Evolutionary conservation across 2,329 filamentous ascomycete species (phyloP).

Genomic region (Sphaerulina musiva): DNA sequence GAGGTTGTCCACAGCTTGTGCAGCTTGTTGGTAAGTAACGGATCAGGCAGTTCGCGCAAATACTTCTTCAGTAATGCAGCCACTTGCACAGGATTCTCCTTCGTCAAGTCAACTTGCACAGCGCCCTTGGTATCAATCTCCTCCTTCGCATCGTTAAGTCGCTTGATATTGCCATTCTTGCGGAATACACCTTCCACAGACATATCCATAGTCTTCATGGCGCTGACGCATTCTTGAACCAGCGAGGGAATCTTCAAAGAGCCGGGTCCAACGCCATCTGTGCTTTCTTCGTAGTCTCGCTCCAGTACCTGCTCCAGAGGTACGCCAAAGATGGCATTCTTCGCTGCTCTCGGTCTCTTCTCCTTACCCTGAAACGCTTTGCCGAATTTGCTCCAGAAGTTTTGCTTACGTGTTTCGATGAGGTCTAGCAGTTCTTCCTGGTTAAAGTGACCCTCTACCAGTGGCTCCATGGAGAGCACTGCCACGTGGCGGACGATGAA

Average conservation of each 20-base stretch:
- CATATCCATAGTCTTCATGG: slow-evolving; percentile 98
- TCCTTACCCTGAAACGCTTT: slow-evolving; percentile 63
- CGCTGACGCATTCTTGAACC: slow-evolving; percentile 86
- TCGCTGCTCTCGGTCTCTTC: slow-evolving; percentile 76
- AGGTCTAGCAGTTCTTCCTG: slow-evolving; percentile 86
- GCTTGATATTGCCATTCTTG: slow-evolving; percentile 98
- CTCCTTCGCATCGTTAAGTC: slow-evolving; percentile 77
- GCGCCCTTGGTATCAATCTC: slow-evolving; percentile 80
- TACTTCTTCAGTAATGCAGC: slow-evolving; percentile 94
- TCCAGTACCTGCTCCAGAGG: slow-evolving; percentile 83
- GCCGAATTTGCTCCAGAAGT: slow-evolving; percentile 97
- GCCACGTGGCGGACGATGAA: slow-evolving; percentile 95
- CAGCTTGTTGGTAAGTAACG: slow-evolving; percentile 88
- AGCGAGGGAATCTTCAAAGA: slow-evolving; percentile 86
- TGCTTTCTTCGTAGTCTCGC: slow-evolving; percentile 92
- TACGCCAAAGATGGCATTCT: slow-evolving; percentile 90
- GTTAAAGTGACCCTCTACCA: slow-evolving; percentile 85
- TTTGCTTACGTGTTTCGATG: slow-evolving; percentile 87
- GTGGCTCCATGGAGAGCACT: slow-evolving; percentile 87
- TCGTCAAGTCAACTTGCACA: slow-evolving; percentile 76
- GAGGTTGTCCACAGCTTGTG: slow-evolving; percentile 85
- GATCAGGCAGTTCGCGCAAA: slow-evolving; percentile 87
- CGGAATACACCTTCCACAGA: slow-evolving; percentile 97
- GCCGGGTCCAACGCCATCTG: slow-evolving; percentile 88
- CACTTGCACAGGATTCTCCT: slow-evolving; percentile 86